These are phyloP conservation scores for Cucumis hystrix DNA, from an alignment of 306 rosid species.

Conservation along the genomic window DNA sequence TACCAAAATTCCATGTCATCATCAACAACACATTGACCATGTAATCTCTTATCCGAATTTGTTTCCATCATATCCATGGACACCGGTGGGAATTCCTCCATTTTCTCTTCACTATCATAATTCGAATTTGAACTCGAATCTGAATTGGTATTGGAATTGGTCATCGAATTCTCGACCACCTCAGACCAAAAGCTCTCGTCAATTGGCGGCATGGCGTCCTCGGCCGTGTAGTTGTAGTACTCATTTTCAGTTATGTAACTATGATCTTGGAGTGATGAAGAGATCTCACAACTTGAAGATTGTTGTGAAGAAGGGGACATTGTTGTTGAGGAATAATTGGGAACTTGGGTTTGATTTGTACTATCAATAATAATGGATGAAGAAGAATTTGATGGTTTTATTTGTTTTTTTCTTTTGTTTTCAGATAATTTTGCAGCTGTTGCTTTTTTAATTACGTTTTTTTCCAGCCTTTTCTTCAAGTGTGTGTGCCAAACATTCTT, in stretches of 20 bases:
- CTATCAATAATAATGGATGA: not conserved
- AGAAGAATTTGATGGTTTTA: slow-evolving; percentile 22
- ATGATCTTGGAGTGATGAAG: not conserved
- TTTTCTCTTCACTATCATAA: slow-evolving; percentile 10
- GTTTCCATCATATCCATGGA: slow-evolving; percentile 16
- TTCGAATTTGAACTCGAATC: not conserved
- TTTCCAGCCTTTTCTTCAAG: slow-evolving; percentile 57
- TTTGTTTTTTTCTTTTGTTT: slow-evolving; percentile 31
- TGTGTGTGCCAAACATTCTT: slow-evolving; percentile 98
- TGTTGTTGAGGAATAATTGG: not conserved
- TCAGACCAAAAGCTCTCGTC: slow-evolving; percentile 6
- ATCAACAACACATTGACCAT: slow-evolving; percentile 16
- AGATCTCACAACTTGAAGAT: not conserved
- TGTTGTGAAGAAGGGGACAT: slow-evolving; percentile 4
- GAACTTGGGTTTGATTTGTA: not conserved
- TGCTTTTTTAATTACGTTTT: not conserved
- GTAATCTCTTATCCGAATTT: not conserved
- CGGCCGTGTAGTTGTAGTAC: slow-evolving; percentile 5
- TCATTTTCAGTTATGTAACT: not conserved
- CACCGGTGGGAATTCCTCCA: slow-evolving; percentile 15
- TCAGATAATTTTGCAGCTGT: not conserved
- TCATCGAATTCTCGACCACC: not conserved
- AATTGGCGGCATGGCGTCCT: slow-evolving; percentile 31
- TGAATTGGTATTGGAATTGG: not conserved
- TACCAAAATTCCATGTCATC: slow-evolving; percentile 88